Evolutionary conservation across 768 basidiomycete species (phyloP).

Genomic region (Suillus sp.): DNA sequence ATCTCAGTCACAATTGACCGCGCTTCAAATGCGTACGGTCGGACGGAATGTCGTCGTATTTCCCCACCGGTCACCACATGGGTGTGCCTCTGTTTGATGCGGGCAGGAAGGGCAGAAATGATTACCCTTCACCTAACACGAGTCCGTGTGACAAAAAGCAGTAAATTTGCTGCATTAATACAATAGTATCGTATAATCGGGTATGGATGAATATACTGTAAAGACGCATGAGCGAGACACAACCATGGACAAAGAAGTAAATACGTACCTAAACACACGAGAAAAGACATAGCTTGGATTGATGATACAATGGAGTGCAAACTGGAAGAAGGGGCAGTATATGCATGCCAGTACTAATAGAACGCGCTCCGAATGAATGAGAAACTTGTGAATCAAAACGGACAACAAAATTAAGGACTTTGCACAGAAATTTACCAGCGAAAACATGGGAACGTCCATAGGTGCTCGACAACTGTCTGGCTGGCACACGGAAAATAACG

Average conservation of each 20-base stretch:
- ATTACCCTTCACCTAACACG: neutral
- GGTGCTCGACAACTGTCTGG: neutral
- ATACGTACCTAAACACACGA: neutral
- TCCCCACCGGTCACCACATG: neutral
- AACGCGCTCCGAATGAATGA: neutral
- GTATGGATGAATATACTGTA: constrained; percentile 1
- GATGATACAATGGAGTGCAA: neutral
- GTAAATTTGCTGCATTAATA: constrained; percentile 1
- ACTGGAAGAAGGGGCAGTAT: neutral
- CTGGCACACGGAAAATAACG: neutral
- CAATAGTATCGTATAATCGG: neutral
- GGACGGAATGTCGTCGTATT: neutral
- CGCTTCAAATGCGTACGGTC: neutral
- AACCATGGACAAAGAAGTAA: neutral
- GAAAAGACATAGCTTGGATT: neutral
- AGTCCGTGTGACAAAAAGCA: neutral
- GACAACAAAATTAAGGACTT: neutral
- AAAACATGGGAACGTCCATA: neutral
- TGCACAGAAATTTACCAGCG: neutral
- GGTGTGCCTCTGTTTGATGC: neutral
- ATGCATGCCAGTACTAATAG: neutral
- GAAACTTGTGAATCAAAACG: neutral
- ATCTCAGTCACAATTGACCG: neutral
- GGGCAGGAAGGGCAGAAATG: neutral
- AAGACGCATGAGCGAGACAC: neutral